These are phyloP conservation scores for Fusarium napiforme DNA, from an alignment of 2,329 filamentous ascomycete genomes.

Conservation along the genomic window DNA sequence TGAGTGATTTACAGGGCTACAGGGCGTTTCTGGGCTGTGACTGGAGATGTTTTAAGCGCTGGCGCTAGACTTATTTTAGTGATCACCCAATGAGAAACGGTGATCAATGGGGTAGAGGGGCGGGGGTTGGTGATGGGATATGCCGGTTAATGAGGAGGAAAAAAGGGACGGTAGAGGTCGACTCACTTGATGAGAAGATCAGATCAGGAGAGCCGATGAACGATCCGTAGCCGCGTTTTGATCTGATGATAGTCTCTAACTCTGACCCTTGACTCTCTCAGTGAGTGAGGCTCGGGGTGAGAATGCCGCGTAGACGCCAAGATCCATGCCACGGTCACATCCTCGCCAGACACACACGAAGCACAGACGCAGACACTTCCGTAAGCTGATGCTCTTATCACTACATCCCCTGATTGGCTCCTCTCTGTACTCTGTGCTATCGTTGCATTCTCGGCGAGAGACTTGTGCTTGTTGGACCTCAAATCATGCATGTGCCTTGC, in stretches of 20 bases:
- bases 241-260: conserved; percentile 23
- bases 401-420: neutral
- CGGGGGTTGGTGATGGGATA: conserved; percentile 6
- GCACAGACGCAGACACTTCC: conserved; percentile 12
- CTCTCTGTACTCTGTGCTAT: neutral
- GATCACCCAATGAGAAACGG: conserved; percentile 28
- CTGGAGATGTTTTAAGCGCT: conserved; percentile 44
- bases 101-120: neutral
- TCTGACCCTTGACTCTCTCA: too few relatives aligned
- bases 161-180: neutral
- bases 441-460: neutral
- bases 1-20: conserved; percentile 16
- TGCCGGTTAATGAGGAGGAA: conserved; percentile 1
- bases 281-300: conserved; percentile 5
- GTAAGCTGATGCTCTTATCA: conserved; percentile 17
- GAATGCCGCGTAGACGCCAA: conserved; percentile 7
- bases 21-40: conserved; percentile 23
- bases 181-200: conserved; percentile 31
- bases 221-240: conserved; percentile 6
- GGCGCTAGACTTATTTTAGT: conserved; percentile 34
- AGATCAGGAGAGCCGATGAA: conserved; percentile 30
- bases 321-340: conserved; percentile 3
- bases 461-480: neutral
- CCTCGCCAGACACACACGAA: neutral
- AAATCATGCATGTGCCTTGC: neutral